phyloP scores from a whole-genome alignment of 2,329 filamentous ascomycete genomes.

The Huntiella decipiens region DNA sequence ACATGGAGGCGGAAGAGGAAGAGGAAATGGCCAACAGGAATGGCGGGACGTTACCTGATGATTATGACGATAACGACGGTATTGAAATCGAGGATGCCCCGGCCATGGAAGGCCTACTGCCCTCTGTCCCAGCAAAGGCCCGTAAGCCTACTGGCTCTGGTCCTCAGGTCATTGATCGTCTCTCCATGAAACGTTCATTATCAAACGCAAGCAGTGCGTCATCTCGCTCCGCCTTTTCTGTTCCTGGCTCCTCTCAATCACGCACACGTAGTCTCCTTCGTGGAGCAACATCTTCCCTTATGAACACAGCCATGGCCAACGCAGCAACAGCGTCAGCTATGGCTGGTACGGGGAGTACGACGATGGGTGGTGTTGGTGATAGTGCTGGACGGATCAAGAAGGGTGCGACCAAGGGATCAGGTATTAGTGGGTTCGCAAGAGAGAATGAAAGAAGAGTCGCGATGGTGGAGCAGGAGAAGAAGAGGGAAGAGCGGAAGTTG shows the following conservation, averaged over 20 bases:
- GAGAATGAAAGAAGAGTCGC: conserved; percentile 37
- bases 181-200: conserved; percentile 43
- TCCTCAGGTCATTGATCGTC: conserved; percentile 48
- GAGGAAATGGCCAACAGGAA: not conserved
- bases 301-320: conserved; percentile 20
- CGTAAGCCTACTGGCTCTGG: conserved; percentile 10
- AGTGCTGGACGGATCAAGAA: conserved; percentile 33
- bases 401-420: conserved; percentile 39
- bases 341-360: conserved; percentile 7
- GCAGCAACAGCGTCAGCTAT: conserved; percentile 8
- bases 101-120: no score
- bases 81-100: conserved; percentile 4
- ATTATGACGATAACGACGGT: conserved; percentile 22
- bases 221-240: conserved; percentile 38
- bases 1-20: conserved; percentile 30
- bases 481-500: conserved; percentile 37
- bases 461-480: conserved; percentile 36
- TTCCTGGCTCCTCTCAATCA: conserved; percentile 32
- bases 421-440: conserved; percentile 40
- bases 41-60: conserved; percentile 18
- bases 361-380: conserved; percentile 19
- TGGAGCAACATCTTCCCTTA: conserved; percentile 44
- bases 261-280: conserved; percentile 45
- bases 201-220: conserved; percentile 18
- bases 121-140: no score